Conservation (phyloP, 345 rosid species). For the Citrus trifoliata region DNA sequence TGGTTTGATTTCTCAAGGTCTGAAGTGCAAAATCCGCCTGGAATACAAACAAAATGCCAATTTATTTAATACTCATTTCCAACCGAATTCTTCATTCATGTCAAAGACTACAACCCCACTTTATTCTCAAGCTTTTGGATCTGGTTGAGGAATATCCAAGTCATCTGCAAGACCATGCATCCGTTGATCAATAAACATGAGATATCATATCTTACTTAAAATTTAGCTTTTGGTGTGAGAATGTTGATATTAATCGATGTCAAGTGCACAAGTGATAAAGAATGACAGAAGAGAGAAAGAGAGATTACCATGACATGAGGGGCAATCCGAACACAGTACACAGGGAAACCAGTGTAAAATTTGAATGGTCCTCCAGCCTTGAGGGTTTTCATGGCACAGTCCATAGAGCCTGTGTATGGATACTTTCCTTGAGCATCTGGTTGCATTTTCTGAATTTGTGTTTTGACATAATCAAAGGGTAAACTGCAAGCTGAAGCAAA, state of each 20-base stretch:
- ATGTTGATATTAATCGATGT: background rate
- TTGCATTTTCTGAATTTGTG: constrained; percentile 99
- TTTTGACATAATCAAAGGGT: constrained; percentile 95
- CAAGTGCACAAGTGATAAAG: no score
- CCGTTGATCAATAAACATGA: background rate
- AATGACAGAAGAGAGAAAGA: background rate
- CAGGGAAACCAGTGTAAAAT: constrained; percentile 97
- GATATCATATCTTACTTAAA: background rate
- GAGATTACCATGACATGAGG: constrained; percentile 94
- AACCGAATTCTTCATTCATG: background rate
- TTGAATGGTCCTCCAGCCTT: constrained; percentile 86
- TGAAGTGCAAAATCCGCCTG: constrained; percentile 18
- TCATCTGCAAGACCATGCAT: constrained; percentile 63
- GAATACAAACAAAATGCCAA: constrained; percentile 17
- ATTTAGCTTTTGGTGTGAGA: background rate
- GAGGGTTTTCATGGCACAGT: constrained; percentile 78
- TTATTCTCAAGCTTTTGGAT: constrained; percentile 59
- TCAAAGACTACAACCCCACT: constrained; percentile 41
- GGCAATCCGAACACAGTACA: constrained; percentile 90
- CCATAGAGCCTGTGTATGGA: constrained; percentile 88
- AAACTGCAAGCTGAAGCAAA: constrained; percentile 95
- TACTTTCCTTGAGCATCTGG: constrained; percentile 91
- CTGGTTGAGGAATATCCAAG: constrained; percentile 97
- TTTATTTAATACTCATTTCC: constrained; percentile 19
- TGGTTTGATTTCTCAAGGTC: constrained; percentile 6